Percentiles rank a stretch among this genome's conserved stretches.
phyloP scores from a whole-genome alignment of 2,329 filamentous ascomycete species.

The Nemania sp. region DNA sequence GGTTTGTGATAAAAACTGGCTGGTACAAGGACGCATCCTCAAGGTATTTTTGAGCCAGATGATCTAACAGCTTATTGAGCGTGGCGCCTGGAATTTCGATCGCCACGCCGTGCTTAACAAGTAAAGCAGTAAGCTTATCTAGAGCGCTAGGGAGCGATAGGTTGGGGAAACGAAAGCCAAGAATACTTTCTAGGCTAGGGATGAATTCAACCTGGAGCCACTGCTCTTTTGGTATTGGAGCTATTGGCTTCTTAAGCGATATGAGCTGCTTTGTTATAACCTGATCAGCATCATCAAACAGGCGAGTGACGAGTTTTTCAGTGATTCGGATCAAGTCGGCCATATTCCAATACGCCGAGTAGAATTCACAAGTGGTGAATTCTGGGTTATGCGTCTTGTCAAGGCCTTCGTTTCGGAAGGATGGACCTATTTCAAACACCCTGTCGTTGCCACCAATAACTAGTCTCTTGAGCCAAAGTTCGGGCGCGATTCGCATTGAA shows the following conservation, averaged over 20 bases:
- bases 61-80: slow-evolving; percentile 75
- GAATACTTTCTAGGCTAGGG: slow-evolving; percentile 71
- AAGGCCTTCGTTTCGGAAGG: slow-evolving; percentile 91
- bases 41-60: slow-evolving; percentile 74
- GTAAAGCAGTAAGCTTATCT: slow-evolving; percentile 56
- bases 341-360: slow-evolving; percentile 81
- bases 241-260: slow-evolving; percentile 53
- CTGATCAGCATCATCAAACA: slow-evolving; percentile 57
- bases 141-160: slow-evolving; percentile 61
- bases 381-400: slow-evolving; percentile 95
- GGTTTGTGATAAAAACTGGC: slow-evolving; percentile 86
- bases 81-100: slow-evolving; percentile 58
- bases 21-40: slow-evolving; percentile 71
- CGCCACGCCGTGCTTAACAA: slow-evolving; percentile 68
- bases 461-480: slow-evolving; percentile 92
- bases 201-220: slow-evolving; percentile 81
- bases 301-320: slow-evolving; percentile 67
- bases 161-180: slow-evolving; percentile 69
- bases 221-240: slow-evolving; percentile 54
- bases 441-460: slow-evolving; percentile 86
- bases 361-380: slow-evolving; percentile 97
- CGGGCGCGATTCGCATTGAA: slow-evolving; percentile 85
- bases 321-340: slow-evolving; percentile 76
- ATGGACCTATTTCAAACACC: slow-evolving; percentile 91
- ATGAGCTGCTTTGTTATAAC: slow-evolving; percentile 50